Base-by-base conservation (phyloP, 371 early-diverging fungal species). In the Mucor ambiguus region DNA sequence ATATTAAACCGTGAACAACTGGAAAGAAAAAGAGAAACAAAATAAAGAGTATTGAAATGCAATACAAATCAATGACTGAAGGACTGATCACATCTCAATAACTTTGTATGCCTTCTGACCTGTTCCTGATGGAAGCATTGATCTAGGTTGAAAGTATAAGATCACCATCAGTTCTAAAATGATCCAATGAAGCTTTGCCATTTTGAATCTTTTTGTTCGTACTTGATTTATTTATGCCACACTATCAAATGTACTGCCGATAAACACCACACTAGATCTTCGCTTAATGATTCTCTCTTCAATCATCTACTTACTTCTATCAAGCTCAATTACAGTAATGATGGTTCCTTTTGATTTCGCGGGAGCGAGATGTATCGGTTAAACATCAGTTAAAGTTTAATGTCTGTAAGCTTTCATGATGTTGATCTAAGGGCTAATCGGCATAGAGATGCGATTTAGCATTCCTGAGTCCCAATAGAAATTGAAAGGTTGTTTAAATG, bases 381-480 rank as follows among this genome's bases (percentile, higher is more conserved):
- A 1, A 41, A 41, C 10, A 52, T 11, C 5, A 46, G 22, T 20
- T 46, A 46, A 46, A 8, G 46, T 46, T 28, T 0, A 49, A 49
- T 49, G 26, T 12, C 32, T 56, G 56, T 20, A 56, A n/a, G 55
- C 18, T 30, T 56, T 6, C 33, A 32, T 56, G 20, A n/a, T 28
- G n/a, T 32, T 32, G 24, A 55, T 18, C 33, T 56, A 20, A 26
- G 28, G 56, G 56, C 56, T 32, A 56, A 56, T 56, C 56, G 56
- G 56, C 28, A 56, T n/a, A 7, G 30, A 32, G 56, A 56, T 56
- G 30, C 18, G 56, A 56, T 56, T 32, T n/a, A 32, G 33, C 20
- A 33, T 56, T 33, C 56, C 56, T 56, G 56, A 56, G 56, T 56
- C 33, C 29, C 29, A 54, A 54, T 54, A 26, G 26, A 20, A 29